Evolutionary conservation across 768 basidiomycete genomes (phyloP), one percentile per base, ranked within the genome.

Genomic region (Panus rudis): DNA sequence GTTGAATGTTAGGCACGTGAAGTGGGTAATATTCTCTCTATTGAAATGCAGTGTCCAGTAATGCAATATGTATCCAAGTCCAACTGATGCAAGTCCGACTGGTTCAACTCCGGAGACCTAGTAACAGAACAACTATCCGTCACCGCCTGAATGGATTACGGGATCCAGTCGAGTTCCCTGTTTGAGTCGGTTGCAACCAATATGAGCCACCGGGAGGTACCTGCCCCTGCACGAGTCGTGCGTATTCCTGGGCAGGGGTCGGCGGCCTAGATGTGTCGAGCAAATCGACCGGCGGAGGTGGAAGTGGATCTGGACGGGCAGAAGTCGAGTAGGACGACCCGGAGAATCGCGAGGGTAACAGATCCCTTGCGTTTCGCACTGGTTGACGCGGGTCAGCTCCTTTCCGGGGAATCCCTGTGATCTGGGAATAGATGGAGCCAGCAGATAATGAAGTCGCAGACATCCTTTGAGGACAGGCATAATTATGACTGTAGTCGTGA

Each of bases 381-480:
- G 85, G 83, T 60, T 81, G 75, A n/a, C 84, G 73, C n/a, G 84
- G 77, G 53, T 86, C 81, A 5, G 86, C 79, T 31, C 68, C 73
- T 21, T 65, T 66, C 24, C 75, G 72, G 48, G 76, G 77, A 26
- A 68, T 55, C 16, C 86, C 84, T 8, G 83, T 89, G 38, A 79
- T 56, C 58, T 83, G 75, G 44, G 84, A 78, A 60, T 81, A 90
- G 28, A 89, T 54, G 33, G 79, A 81, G 14, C 62, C 64, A n/a
- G 62, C 62, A 21, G 77, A 76, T 43, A 72, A 41, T 48, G 34
- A 43, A 57, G 55, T 47, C 61, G 62, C 38, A 63, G 52, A 57
- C 33, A 58, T 39, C 39, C 60, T 52, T 51, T 50, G 4, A n/a
- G n/a, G n/a, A n/a, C n/a, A n/a, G n/a, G n/a, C n/a, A n/a, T n/a